phyloP scores from a whole-genome alignment of 805 yeast species.

The Candida vartiovaarae region DNA sequence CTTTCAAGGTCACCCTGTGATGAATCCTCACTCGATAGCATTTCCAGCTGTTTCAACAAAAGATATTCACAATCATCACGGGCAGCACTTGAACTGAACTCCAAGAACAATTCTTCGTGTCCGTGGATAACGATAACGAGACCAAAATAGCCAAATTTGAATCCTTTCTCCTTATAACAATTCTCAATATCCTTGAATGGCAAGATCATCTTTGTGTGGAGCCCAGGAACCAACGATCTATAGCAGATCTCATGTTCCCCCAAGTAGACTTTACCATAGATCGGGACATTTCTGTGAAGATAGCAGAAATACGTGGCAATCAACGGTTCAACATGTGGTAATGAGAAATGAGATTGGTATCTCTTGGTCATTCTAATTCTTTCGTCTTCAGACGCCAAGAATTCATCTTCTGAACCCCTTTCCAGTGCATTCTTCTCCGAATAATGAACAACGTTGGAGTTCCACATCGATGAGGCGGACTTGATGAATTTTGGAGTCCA shows the following conservation, averaged over 20 bases:
- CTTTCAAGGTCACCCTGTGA: constrained; percentile 5
- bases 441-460: constrained; percentile 57
- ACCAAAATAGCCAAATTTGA: constrained; percentile 64
- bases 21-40: constrained; percentile 6
- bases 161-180: constrained; percentile 60
- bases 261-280: constrained; percentile 77
- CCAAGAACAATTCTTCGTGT: constrained; percentile 70
- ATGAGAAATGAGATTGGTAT: constrained; percentile 59
- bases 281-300: constrained; percentile 63
- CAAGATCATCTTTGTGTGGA: constrained; percentile 71
- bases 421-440: constrained; percentile 31
- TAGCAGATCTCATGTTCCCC: constrained; percentile 69
- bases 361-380: constrained; percentile 44
- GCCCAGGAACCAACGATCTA: constrained; percentile 71
- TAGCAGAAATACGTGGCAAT: constrained; percentile 67
- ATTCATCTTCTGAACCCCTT: constrained; percentile 33
- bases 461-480: constrained; percentile 41
- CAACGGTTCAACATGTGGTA: constrained; percentile 43
- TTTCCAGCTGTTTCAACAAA: constrained; percentile 44
- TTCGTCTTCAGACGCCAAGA: constrained; percentile 37
- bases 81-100: constrained; percentile 55
- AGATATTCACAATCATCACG: constrained; percentile 69
- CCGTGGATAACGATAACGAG: constrained; percentile 65
- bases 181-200: constrained; percentile 71
- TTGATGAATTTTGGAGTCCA: constrained; percentile 19